phyloP scores from a whole-genome alignment of 2,329 filamentous ascomycete species.

The Tolypocladium paradoxum region DNA sequence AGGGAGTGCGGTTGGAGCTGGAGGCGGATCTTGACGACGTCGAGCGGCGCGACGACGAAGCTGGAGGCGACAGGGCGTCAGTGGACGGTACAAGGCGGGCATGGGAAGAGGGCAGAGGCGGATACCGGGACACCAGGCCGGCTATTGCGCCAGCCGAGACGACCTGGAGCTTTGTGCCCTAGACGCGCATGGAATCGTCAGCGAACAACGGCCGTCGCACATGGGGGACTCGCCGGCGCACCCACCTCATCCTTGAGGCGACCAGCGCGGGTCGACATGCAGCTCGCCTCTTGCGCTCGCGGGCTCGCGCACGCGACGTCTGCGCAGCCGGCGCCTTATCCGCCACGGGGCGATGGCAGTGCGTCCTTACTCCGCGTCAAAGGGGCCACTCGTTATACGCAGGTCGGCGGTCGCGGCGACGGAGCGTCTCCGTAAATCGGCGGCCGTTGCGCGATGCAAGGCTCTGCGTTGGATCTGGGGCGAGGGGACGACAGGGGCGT shows the following conservation, averaged over 20 bases:
- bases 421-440: background rate
- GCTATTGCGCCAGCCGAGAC: conserved; percentile 50
- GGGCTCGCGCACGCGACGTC: conserved; percentile 1
- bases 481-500: background rate
- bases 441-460: background rate
- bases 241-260: conserved; percentile 52
- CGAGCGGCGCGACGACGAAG: conserved; percentile 89
- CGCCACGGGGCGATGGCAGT: background rate
- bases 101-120: background rate
- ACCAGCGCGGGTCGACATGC: conserved; percentile 24
- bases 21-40: conserved; percentile 95
- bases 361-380: background rate
- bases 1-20: conserved; percentile 85
- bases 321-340: background rate
- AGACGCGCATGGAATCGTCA: background rate
- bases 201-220: background rate
- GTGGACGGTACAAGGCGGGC: background rate
- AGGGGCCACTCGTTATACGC: background rate
- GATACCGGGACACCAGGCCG: conserved; percentile 76
- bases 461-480: background rate
- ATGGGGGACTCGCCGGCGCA: conserved; percentile 15
- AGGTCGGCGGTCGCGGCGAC: background rate
- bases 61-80: conserved; percentile 27
- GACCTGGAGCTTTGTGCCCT: conserved; percentile 48
- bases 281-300: conserved; percentile 5